These are phyloP conservation scores for Besnoitia besnoiti DNA, from an alignment of 169 alveolate species.

Conservation along the genomic window DNA sequence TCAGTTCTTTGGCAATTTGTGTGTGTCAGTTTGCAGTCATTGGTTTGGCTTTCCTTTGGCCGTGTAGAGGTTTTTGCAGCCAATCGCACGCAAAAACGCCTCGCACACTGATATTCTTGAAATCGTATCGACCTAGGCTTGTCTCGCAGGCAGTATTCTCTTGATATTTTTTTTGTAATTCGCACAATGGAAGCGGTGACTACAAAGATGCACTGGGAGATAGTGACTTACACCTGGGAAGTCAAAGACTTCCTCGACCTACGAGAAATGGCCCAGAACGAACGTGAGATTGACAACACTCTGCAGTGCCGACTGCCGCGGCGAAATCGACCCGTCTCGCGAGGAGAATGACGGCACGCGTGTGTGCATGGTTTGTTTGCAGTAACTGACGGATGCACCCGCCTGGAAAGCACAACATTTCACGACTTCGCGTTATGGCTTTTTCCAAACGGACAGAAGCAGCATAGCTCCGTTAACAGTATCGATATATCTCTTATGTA, in stretches of 20 bases:
- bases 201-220: conserved; percentile 63
- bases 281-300: conserved; percentile 28
- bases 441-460: conserved; percentile 67
- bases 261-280: conserved; percentile 68
- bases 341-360: background rate
- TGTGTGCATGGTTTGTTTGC: conserved; percentile 18
- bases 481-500: conserved; percentile 64
- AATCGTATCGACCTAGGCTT: background rate
- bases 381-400: conserved; percentile 49
- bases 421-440: conserved; percentile 65
- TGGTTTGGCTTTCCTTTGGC: background rate
- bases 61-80: background rate
- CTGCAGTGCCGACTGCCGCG: background rate
- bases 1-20: background rate
- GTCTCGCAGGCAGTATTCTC: background rate
- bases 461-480: conserved; percentile 61
- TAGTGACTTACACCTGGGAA: conserved; percentile 63
- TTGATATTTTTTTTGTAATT: no score
- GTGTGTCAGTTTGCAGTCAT: background rate
- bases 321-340: background rate
- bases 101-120: background rate
- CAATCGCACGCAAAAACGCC: background rate
- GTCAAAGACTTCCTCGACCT: conserved; percentile 62
- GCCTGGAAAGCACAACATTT: conserved; percentile 64
- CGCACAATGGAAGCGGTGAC: conserved; percentile 55